phyloP scores from a whole-genome alignment of 2,329 filamentous ascomycete genomes.

The Alternaria hordeiaustralica region DNA sequence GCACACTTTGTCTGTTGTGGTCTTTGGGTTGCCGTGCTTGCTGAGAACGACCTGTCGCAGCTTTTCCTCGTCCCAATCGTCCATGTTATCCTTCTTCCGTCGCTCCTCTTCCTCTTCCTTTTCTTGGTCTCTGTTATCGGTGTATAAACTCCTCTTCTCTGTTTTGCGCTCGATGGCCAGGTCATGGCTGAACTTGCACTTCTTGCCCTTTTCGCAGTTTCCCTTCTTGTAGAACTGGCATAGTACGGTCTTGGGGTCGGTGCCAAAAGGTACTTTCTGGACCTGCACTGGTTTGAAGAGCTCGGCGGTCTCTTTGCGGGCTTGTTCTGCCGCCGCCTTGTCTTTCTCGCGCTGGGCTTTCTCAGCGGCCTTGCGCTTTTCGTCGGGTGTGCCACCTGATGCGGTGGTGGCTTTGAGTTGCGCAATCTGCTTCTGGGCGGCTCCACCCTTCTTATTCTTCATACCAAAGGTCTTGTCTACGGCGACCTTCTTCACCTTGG shows the following conservation, averaged over 20 bases:
- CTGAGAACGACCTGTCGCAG: conserved; percentile 86
- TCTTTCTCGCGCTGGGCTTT: conserved; percentile 76
- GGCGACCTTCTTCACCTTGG: conserved; percentile 67
- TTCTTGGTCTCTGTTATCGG: conserved; percentile 77
- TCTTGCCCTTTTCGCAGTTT: conserved; percentile 88
- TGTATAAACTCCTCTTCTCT: conserved; percentile 90
- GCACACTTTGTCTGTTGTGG: conserved; percentile 97
- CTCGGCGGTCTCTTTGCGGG: conserved; percentile 78
- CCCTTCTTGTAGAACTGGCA: conserved; percentile 98
- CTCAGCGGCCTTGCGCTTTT: conserved; percentile 78
- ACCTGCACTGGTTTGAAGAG: conserved; percentile 91
- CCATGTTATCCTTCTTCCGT: conserved; percentile 91
- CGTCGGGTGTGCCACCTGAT: conserved; percentile 73
- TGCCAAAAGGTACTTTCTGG: conserved; percentile 98
- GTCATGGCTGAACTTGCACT: conserved; percentile 98
- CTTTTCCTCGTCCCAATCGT: conserved; percentile 98
- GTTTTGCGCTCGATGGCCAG: conserved; percentile 86
- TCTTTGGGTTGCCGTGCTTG: conserved; percentile 97
- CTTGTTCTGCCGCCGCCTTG: conserved; percentile 87
- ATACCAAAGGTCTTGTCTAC: conserved; percentile 99
- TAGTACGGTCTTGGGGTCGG: conserved; percentile 95
- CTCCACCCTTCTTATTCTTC: conserved; percentile 99
- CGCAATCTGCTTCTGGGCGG: conserved; percentile 88
- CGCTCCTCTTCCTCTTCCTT: conserved; percentile 73
- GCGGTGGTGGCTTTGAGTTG: conserved; percentile 74